Evolutionary conservation across 2,329 filamentous ascomycete species (phyloP).

Genomic region (Aspergillus viridinutans): DNA sequence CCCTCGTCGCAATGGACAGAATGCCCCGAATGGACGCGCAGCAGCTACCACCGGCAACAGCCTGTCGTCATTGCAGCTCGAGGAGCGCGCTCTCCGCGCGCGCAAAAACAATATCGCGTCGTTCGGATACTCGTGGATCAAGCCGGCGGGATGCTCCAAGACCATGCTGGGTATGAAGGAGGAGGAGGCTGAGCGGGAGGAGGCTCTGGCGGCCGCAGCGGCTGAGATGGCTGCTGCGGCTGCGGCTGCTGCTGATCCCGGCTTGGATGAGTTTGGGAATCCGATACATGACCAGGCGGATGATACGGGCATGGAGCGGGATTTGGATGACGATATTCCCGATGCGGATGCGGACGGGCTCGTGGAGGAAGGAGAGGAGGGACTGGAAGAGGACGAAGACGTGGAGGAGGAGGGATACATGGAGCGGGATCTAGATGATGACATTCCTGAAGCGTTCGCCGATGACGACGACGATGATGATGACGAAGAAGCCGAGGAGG

Average conservation of each 20-base stretch:
- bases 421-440: slow-evolving; percentile 65
- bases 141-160: slow-evolving; percentile 81
- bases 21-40: slow-evolving; percentile 22
- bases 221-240: slow-evolving; percentile 69
- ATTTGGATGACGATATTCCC: slow-evolving; percentile 46
- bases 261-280: slow-evolving; percentile 27
- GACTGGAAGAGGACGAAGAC: slow-evolving; percentile 50
- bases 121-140: slow-evolving; percentile 87
- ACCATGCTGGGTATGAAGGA: slow-evolving; percentile 87
- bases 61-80: slow-evolving; percentile 66
- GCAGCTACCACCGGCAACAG: slow-evolving; percentile 53
- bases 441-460: slow-evolving; percentile 62
- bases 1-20: slow-evolving; percentile 11
- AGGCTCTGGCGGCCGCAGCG: slow-evolving; percentile 71
- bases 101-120: slow-evolving; percentile 78
- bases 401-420: slow-evolving; percentile 49
- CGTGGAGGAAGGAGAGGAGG: slow-evolving; percentile 43
- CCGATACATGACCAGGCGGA: slow-evolving; percentile 12
- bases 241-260: slow-evolving; percentile 55
- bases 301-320: slow-evolving; percentile 37
- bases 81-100: slow-evolving; percentile 71
- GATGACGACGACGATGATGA: slow-evolving; percentile 42
- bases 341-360: slow-evolving; percentile 39
- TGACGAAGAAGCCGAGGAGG: slow-evolving; percentile 36
- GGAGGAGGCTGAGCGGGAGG: slow-evolving; percentile 81